Percentiles rank a stretch among this genome's conserved stretches.
These are phyloP conservation scores for Discostella stelligeroides DNA, from an alignment of 108 stramenopile species.

Conservation along the genomic window DNA sequence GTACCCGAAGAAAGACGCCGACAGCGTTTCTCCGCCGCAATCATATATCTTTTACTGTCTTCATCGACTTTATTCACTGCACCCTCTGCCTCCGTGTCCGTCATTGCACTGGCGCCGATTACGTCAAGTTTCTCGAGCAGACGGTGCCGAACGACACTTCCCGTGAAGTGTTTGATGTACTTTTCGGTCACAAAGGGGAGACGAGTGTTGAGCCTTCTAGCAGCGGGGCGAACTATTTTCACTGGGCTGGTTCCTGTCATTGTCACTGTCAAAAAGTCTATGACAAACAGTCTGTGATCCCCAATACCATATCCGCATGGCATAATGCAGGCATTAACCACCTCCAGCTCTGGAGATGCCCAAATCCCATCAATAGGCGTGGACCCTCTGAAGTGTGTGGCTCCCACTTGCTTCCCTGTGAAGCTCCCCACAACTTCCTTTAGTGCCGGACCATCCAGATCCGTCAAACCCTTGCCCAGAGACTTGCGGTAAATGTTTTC, in stretches of 20 bases:
- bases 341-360: background rate
- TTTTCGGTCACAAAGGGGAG: background rate
- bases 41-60: background rate
- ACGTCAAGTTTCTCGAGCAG: background rate
- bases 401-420: background rate
- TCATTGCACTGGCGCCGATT: no score
- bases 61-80: background rate
- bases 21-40: background rate
- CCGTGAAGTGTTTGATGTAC: background rate
- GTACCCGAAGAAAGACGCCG: background rate
- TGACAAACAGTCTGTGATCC: slow-evolving; percentile 3
- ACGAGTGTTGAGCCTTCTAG: background rate
- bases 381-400: slow-evolving; percentile 1
- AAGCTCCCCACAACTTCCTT: background rate
- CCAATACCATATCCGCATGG: no score
- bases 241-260: background rate
- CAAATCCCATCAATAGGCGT: no score
- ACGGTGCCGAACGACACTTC: background rate
- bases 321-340: no score
- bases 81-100: background rate
- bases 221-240: background rate
- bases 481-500: background rate
- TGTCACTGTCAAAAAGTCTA: background rate
- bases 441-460: background rate
- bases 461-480: background rate